These are phyloP conservation scores for Didymosphaeria variabile DNA, from an alignment of 2,329 filamentous ascomycete genomes.

Conservation along the genomic window DNA sequence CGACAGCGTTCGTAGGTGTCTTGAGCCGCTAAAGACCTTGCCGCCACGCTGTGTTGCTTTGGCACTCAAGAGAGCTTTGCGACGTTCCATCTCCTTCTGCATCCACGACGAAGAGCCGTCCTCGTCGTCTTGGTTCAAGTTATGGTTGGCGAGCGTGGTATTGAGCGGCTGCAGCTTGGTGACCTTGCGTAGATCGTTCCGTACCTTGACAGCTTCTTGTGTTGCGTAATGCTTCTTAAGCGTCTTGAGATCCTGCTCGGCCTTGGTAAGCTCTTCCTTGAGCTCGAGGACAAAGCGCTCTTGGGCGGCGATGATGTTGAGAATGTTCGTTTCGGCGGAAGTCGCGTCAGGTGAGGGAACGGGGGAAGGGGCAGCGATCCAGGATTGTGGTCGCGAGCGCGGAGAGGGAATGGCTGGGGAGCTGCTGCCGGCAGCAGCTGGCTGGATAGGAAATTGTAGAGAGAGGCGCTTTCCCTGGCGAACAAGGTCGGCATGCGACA, in stretches of 20 bases:
- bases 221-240: slow-evolving; percentile 86
- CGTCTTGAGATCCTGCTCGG: slow-evolving; percentile 77
- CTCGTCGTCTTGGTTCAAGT: slow-evolving; percentile 51
- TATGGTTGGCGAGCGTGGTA: slow-evolving; percentile 47
- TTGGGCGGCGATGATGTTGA: slow-evolving; percentile 90
- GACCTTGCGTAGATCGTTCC: slow-evolving; percentile 66
- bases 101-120: slow-evolving; percentile 55
- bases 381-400: slow-evolving; percentile 51
- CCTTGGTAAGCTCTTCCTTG: slow-evolving; percentile 84
- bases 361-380: slow-evolving; percentile 45
- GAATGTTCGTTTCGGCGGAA: slow-evolving; percentile 61
- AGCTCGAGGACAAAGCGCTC: slow-evolving; percentile 91
- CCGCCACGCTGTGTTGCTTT: slow-evolving; percentile 56
- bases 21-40: slow-evolving; percentile 69
- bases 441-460: slow-evolving; percentile 59
- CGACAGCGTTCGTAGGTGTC: slow-evolving; percentile 75
- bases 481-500: slow-evolving; percentile 46
- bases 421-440: slow-evolving; percentile 40
- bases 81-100: slow-evolving; percentile 74
- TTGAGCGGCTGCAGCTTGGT: slow-evolving; percentile 66
- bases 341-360: slow-evolving; percentile 37
- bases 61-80: slow-evolving; percentile 70
- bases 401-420: slow-evolving; percentile 39
- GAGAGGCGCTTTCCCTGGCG: slow-evolving; percentile 57
- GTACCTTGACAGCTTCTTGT: slow-evolving; percentile 80